phyloP scores from a whole-genome alignment of 1,284 basidiomycete species.

The Ustilago esculenta region DNA sequence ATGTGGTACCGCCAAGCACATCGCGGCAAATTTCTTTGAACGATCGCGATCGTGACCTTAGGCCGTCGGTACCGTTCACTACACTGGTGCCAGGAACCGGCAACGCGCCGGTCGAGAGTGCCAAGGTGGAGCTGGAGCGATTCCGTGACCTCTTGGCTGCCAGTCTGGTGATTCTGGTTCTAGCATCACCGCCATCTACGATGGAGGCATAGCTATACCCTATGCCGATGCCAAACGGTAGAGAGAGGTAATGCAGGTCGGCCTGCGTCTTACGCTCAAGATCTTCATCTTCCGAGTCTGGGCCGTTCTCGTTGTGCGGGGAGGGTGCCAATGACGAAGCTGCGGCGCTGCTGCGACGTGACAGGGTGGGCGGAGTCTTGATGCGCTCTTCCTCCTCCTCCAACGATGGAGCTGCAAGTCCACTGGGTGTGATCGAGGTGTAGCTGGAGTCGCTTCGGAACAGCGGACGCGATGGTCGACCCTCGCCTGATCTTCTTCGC shows the following conservation, averaged over 20 bases:
- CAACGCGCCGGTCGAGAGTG: conserved; percentile 30
- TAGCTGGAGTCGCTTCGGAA: conserved; percentile 28
- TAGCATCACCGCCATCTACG: conserved; percentile 23
- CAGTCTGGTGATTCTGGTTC: conserved; percentile 16
- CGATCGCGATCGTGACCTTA: conserved; percentile 33
- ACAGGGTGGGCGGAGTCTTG: conserved; percentile 38
- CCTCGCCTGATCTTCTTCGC: conserved; percentile 31
- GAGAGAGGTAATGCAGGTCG: conserved; percentile 40
- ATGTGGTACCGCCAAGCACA: conserved; percentile 15
- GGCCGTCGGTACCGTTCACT: conserved; percentile 17
- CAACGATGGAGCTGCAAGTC: conserved; percentile 15
- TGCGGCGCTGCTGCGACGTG: conserved; percentile 38
- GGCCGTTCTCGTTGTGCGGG: conserved; percentile 12
- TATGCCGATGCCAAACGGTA: conserved; percentile 47
- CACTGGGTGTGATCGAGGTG: conserved; percentile 8
- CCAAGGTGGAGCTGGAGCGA: conserved; percentile 9
- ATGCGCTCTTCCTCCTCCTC: conserved; percentile 47
- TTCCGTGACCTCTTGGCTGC: conserved; percentile 15
- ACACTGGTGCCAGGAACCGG: conserved; percentile 20
- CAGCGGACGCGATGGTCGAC: conserved; percentile 11
- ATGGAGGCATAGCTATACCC: conserved; percentile 44
- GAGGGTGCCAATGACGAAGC: conserved; percentile 14
- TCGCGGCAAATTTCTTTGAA: conserved; percentile 43
- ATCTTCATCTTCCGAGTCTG: conserved; percentile 34
- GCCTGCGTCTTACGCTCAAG: conserved; percentile 15